Evolutionary conservation across 2,329 filamentous ascomycete genomes (phyloP).

Genomic region (Alternaria sp.): DNA sequence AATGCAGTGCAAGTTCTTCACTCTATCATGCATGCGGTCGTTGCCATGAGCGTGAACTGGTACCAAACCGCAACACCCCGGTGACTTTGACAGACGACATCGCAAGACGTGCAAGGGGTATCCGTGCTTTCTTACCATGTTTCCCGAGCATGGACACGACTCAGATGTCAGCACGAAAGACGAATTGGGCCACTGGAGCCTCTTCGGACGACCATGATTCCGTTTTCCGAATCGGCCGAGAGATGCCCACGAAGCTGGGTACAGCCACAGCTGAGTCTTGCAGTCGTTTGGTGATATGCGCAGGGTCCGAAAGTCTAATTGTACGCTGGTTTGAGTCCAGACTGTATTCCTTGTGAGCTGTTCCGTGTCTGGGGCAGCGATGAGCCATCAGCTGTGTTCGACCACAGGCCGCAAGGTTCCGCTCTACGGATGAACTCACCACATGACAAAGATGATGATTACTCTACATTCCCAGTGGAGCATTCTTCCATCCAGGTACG

Average conservation of each 20-base stretch:
- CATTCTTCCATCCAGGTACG: slow-evolving; percentile 9
- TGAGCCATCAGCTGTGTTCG: slow-evolving; percentile 36
- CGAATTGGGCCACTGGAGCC: neutral
- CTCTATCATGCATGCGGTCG: slow-evolving; percentile 28
- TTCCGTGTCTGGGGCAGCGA: slow-evolving; percentile 15
- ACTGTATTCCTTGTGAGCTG: slow-evolving; percentile 19
- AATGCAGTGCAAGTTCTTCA: slow-evolving; percentile 31
- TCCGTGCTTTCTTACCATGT: slow-evolving; percentile 31
- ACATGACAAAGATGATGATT: slow-evolving; percentile 33
- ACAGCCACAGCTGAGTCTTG: neutral
- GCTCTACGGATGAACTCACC: slow-evolving; percentile 25
- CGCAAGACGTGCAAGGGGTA: slow-evolving; percentile 37
- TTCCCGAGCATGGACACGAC: slow-evolving; percentile 31
- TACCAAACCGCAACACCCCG: slow-evolving; percentile 31
- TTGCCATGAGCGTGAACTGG: slow-evolving; percentile 23
- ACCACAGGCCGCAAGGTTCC: slow-evolving; percentile 24
- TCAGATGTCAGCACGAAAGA: slow-evolving; percentile 14
- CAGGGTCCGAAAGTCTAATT: slow-evolving; percentile 30
- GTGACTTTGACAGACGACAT: slow-evolving; percentile 24
- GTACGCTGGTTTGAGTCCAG: slow-evolving; percentile 14
- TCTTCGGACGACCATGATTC: neutral
- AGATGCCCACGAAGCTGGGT: neutral
- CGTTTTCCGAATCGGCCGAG: neutral
- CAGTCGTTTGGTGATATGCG: slow-evolving; percentile 13
- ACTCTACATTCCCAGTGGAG: slow-evolving; percentile 28